Evolutionary conservation across 805 yeast genomes (phyloP), one percentile per base, ranked within the genome.

Genomic region (Ogataea pignaliae): DNA sequence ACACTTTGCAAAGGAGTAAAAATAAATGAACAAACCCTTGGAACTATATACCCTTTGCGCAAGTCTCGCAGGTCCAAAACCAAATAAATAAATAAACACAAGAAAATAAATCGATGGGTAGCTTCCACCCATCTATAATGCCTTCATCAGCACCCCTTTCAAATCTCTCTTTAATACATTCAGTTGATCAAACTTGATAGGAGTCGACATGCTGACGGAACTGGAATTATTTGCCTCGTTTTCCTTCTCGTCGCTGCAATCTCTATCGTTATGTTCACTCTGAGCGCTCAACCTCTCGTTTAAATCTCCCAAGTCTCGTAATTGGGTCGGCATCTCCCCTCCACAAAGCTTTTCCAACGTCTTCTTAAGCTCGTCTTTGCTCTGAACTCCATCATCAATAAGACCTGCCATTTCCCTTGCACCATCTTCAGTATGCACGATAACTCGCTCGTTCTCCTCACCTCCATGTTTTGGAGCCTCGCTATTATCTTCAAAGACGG

Each of bases 301-400:
- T 5, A 7, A 21, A 21, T 21, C 26, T 21, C 26, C 26, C 26
- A 7, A 5, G 26, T 21, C 26, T 21, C 7, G 4, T 7, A 21
- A 7, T 21, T 21, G 26, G 7, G 7, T 21, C 26, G n/a, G n/a
- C n/a, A 21, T 21, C 3, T 15, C 28, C 10, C 50, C 49, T 13
- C 45, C 50, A 40, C 53, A 49, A 11, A 53, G 47, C 17, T 42
- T 49, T 34, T 53, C 57, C 32, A 49, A 35, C 3, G 55, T 47
- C 34, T 38, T 41, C 36, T 49, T 51, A 37, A 53, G 29, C 41
- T 53, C 55, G 13, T 53, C 54, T 36, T 50, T 51, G 36, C 41
- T 39, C 32, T 42, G 39, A n/a, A 43, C 44, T 2, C 46, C 54
- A 1, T 43, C 47, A 31, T 46, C 40, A 13, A 17, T 39, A 18